phyloP scores from a whole-genome alignment of 169 alveolate species.

The Babesia ovata region DNA sequence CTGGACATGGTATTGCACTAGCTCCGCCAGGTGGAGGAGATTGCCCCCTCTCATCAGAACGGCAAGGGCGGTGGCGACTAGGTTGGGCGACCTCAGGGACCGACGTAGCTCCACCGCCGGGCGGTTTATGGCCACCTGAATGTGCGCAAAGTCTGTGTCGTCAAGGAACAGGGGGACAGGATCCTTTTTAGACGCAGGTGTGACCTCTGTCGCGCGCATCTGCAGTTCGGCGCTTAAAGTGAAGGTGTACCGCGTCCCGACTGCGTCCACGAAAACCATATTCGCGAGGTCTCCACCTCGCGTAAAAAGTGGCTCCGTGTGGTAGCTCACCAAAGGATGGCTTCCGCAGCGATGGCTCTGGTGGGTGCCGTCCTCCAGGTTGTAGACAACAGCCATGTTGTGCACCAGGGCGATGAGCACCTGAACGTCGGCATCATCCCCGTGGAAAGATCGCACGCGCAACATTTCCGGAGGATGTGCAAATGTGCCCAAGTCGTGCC shows the following conservation, averaged over 20 bases:
- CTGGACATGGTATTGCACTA: constrained; percentile 5
- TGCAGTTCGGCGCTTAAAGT: constrained; percentile 2
- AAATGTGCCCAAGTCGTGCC: not conserved
- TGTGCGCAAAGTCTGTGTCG: not conserved
- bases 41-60: not conserved
- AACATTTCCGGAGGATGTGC: constrained; percentile 14
- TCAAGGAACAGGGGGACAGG: not conserved
- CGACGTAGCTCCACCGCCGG: constrained; percentile 12
- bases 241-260: constrained; percentile 26
- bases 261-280: constrained; percentile 27
- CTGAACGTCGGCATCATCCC: constrained; percentile 9
- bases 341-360: constrained; percentile 21
- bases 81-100: constrained; percentile 12
- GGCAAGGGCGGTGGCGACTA: not conserved
- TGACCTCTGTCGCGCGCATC: constrained; percentile 1
- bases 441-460: constrained; percentile 12
- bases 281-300: constrained; percentile 33
- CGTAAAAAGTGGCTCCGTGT: constrained; percentile 55
- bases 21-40: not conserved
- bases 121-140: not conserved
- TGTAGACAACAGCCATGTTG: constrained; percentile 22
- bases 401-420: constrained; percentile 28
- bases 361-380: constrained; percentile 7
- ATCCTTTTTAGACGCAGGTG: not conserved
- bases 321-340: constrained; percentile 41